phyloP scores from a whole-genome alignment of 495 filamentous ascomycete species.

The Hypoxylon fragiforme region DNA sequence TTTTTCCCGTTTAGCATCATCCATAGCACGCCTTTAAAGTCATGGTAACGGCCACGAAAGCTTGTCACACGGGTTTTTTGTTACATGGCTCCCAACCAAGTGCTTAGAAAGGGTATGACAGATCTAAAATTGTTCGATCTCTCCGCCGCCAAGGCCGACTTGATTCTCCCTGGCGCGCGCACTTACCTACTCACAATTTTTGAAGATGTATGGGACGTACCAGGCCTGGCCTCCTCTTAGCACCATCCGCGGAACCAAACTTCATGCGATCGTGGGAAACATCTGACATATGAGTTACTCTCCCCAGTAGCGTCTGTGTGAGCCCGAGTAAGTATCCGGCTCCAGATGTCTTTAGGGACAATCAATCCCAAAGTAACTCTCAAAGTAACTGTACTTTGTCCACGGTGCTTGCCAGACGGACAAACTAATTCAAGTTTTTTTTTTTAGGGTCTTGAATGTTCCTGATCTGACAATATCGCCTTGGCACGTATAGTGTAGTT shows the following conservation, averaged over 20 bases:
- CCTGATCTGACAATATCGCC: slow-evolving; percentile 26
- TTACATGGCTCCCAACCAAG: neutral
- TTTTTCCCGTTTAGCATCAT: too few relatives aligned
- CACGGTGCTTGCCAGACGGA: slow-evolving; percentile 9
- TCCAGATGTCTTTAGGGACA: slow-evolving; percentile 1
- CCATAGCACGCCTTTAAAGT: too few relatives aligned
- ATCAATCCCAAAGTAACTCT: too few relatives aligned
- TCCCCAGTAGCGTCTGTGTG: neutral
- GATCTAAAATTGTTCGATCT: slow-evolving; percentile 25
- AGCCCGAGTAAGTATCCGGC: slow-evolving; percentile 2
- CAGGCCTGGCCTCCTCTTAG: slow-evolving; percentile 1
- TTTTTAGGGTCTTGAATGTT: too few relatives aligned
- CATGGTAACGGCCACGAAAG: slow-evolving; percentile 3
- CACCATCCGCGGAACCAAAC: slow-evolving; percentile 20
- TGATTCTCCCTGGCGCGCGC: slow-evolving; percentile 17
- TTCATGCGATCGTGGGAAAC: slow-evolving; percentile 24
- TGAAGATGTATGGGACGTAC: slow-evolving; percentile 8
- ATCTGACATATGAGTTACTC: slow-evolving; percentile 16
- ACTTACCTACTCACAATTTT: neutral
- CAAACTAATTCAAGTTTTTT: too few relatives aligned
- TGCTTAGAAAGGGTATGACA: slow-evolving; percentile 1
- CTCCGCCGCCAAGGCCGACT: slow-evolving; percentile 26
- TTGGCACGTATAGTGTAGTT: slow-evolving; percentile 30
- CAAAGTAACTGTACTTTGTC: too few relatives aligned
- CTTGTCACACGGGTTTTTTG: neutral